phyloP scores from a whole-genome alignment of 176 grass and related monocot genomes.

The Cenchrus americanus region DNA sequence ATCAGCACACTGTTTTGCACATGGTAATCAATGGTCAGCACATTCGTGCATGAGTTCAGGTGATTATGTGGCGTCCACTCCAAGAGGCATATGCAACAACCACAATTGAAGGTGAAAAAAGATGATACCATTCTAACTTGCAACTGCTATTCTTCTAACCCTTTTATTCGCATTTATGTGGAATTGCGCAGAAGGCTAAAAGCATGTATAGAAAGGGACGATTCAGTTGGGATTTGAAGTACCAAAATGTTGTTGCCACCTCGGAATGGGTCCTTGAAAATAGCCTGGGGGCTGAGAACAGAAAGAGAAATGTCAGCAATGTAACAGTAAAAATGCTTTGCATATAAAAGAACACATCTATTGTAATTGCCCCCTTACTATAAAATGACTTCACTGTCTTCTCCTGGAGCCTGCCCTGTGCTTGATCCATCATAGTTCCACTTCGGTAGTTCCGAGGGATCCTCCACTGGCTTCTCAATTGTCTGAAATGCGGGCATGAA shows the following conservation, averaged over 20 bases:
- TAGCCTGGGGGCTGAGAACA: slow-evolving; percentile 81
- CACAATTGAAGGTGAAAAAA: slow-evolving; percentile 15
- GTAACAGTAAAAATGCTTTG: not conserved
- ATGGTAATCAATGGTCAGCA: not conserved
- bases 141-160: not conserved
- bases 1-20: not conserved
- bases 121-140: not conserved
- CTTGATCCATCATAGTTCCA: slow-evolving; percentile 99
- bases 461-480: slow-evolving; percentile 74
- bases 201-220: not conserved
- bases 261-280: slow-evolving; percentile 98
- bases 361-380: slow-evolving; percentile 64
- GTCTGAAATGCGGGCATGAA: slow-evolving; percentile 55
- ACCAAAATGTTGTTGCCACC: slow-evolving; percentile 98
- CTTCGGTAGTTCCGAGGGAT: slow-evolving; percentile 88
- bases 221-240: slow-evolving; percentile 6
- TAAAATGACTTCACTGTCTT: slow-evolving; percentile 99
- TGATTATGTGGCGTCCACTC: not conserved
- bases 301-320: slow-evolving; percentile 11
- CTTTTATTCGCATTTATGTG: not conserved
- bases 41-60: not conserved
- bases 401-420: slow-evolving; percentile 96
- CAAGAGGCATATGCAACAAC: not conserved
- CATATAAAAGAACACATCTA: not conserved
- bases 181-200: slow-evolving; percentile 4